Evolutionary conservation across 2,329 filamentous ascomycete species (phyloP), one percentile per base, ranked within the genome.

Genomic region (Colletotrichum sp.): DNA sequence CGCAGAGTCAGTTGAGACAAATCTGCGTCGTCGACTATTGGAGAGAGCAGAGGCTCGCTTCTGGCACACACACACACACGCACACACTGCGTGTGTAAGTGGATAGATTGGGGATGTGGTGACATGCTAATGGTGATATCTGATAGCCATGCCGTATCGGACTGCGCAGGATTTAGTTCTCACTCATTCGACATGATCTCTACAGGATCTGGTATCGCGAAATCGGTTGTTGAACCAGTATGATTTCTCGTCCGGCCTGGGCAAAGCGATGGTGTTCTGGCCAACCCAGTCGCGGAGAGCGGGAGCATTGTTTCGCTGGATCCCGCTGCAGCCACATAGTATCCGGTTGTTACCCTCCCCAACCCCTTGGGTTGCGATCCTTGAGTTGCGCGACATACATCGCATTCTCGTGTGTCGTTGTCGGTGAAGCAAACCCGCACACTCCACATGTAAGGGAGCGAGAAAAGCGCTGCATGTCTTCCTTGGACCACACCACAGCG

Each of bases 1-100:
- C 75, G 72, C 75, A 77, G 66, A 75, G 27, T 22, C 63, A 52
- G 22, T 71, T 64, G 71, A 71, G 75, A 75, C 71, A 67, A 59
- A 75, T 61, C 61, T 75, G 25, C 55, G 49, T 61, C 36, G 25
- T 39, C 11, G 44, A 74, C 30, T 63, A 67, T 32, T 49, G 34
- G 39, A 39, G 62, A 62, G 52, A 29, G 44, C 55, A 59, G 55
- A 57, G 22, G 27, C 36, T 68, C 16, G 57, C 27, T 30, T 59
- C 44, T 44, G 67, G 36, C 39, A 44, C 32, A 29, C 34, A 39
- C 34, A 39, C 34, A 36, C 36, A 16, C 34, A 36, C 34, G 7
- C 34, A 36, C 34, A 55, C n/a, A 67, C 69, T 19, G 36, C 72
- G 32, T 49, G 63, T 39, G 68, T 64, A 57, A n/a, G 39, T 68